A percentile compares a stretch with the other conserved stretches of the same genome.
phyloP scores from a whole-genome alignment of 768 basidiomycete genomes.

The Lentinula boryana region DNA sequence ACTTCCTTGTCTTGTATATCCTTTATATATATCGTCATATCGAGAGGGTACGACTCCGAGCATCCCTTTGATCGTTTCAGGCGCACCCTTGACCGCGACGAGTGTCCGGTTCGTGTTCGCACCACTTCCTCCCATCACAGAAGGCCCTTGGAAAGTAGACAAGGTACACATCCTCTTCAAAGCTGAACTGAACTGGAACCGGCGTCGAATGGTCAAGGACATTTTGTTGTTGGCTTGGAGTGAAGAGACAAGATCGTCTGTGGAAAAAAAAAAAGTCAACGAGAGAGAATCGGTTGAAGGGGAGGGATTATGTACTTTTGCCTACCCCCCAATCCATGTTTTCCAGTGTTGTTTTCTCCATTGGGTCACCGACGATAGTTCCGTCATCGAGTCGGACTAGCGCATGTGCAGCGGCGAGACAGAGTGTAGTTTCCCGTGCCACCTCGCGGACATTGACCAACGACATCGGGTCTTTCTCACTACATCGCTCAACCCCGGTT shows the following conservation, averaged over 20 bases:
- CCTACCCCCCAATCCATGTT: conserved; percentile 83
- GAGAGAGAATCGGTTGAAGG: conserved; percentile 42
- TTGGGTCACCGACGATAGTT: conserved; percentile 92
- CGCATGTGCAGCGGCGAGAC: conserved; percentile 93
- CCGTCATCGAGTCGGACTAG: conserved; percentile 93
- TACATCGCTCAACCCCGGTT: conserved; percentile 18
- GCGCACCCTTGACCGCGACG: conserved; percentile 90
- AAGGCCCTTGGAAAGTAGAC: conserved; percentile 37
- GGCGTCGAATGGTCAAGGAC: conserved; percentile 71
- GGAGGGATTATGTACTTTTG: conserved; percentile 40
- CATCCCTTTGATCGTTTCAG: conserved; percentile 94
- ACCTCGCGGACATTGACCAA: conserved; percentile 79
- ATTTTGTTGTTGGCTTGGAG: conserved; percentile 46
- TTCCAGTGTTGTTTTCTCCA: conserved; percentile 96
- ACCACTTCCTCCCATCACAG: conserved; percentile 21
- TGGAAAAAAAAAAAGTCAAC: conserved; percentile 20
- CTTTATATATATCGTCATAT: conserved; percentile 95
- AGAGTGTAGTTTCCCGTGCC: conserved; percentile 71
- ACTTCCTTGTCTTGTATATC: conserved; percentile 88
- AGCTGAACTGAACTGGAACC: conserved; percentile 97
- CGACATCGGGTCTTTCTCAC: conserved; percentile 51
- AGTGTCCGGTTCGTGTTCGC: conserved; percentile 39
- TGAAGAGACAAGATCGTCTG: conserved; percentile 70
- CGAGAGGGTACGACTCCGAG: conserved; percentile 61
- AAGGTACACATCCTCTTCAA: conserved; percentile 98